Base-by-base conservation (phyloP, 2,329 filamentous ascomycete species). In the Botryotinia globosa region DNA sequence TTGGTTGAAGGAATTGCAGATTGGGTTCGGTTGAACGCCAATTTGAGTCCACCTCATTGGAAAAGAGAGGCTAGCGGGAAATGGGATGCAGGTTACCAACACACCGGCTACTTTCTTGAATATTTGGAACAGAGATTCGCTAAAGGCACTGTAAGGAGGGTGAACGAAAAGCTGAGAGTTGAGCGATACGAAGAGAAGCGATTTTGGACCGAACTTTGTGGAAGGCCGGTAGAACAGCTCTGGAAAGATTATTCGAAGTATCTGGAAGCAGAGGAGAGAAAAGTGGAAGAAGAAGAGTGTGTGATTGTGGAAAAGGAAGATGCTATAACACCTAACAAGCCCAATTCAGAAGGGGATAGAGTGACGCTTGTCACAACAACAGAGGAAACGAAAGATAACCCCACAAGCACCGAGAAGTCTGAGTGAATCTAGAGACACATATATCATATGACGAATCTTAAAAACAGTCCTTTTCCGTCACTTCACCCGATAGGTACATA, bases 81-180 rank as follows among this genome's bases (percentile, higher is more conserved):
- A n/a, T 98, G 94, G 94, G 94, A 97, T 81, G 88, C 86, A 56
- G 94, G 94, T 0, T 98, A 98, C 82, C 91, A 98, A 84, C 88
- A 92, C 76, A 98, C 95, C 10, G 96, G 91, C 0, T 98, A 93
- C 81, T 98, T 98, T 78, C 83, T 98, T 68, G 90, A 96, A 71
- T 97, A 93, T 83, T 83, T 98, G 64, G 94, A 98, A 83, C 81
- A 84, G 51, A 85, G 86, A 65, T 92, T 88, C 76, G 89, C 89
- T 0, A 78, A 81, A 14, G 89, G 88, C 12, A 88, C 87, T 0
- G 85, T 92, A 42, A 84, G 88, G 72, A 85, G 84, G 72, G 81
- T 96, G 67, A 92, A 97, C 79, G 91, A 90, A 79, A 87, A 86
- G 75, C 81, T 97, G 80, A 85, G 89, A 74, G 83, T 83, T n/a